phyloP scores from a whole-genome alignment of 495 filamentous ascomycete species.

The Penicillium goetzii region DNA sequence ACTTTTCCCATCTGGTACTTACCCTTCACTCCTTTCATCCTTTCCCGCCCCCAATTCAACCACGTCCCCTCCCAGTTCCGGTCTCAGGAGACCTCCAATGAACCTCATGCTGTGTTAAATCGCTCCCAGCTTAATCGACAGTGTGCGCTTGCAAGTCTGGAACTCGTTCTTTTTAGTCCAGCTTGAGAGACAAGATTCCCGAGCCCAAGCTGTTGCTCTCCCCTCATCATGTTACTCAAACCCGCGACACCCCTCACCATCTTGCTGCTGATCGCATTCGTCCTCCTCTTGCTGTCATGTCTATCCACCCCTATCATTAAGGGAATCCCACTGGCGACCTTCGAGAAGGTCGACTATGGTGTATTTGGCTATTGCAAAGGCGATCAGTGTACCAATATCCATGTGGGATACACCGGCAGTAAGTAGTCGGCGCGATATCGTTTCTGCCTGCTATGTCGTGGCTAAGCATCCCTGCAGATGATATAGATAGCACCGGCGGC shows the following conservation, averaged over 20 bases:
- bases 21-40: constrained; percentile 10
- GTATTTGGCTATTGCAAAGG: constrained; percentile 88
- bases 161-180: constrained; percentile 15
- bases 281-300: constrained; percentile 80
- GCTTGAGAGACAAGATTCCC: constrained; percentile 18
- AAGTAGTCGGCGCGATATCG: constrained; percentile 42
- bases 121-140: constrained; percentile 1
- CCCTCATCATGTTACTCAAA: constrained; percentile 64
- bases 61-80: neutral
- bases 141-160: constrained; percentile 15
- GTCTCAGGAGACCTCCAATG: constrained; percentile 25
- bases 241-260: constrained; percentile 91
- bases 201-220: constrained; percentile 21
- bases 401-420: constrained; percentile 88
- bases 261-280: constrained; percentile 84
- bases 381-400: constrained; percentile 66
- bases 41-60: neutral
- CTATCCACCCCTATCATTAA: constrained; percentile 92
- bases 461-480: constrained; percentile 36
- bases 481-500: constrained; percentile 46
- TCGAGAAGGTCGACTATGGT: constrained; percentile 77
- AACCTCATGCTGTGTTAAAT: constrained; percentile 24
- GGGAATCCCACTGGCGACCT: constrained; percentile 79
- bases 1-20: constrained; percentile 8
- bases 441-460: constrained; percentile 15